These are phyloP conservation scores for Sclerotinia glacialis DNA, from an alignment of 2,329 filamentous ascomycete species.

Conservation along the genomic window DNA sequence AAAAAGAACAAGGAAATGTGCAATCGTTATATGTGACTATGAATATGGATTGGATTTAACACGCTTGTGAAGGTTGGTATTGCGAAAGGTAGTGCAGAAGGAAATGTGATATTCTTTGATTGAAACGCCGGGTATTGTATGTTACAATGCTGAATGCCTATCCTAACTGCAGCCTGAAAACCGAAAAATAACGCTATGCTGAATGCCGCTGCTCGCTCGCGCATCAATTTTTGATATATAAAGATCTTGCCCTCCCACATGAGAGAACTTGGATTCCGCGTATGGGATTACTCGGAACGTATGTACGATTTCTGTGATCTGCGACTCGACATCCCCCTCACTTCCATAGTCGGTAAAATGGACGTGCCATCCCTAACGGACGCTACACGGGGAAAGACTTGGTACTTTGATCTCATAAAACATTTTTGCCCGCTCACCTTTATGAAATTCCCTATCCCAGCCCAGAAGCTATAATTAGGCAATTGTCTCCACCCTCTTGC, in stretches of 20 bases:
- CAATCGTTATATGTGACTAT: slow-evolving; percentile 2
- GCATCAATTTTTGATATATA: slow-evolving; percentile 19
- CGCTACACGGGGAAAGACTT: slow-evolving; percentile 35
- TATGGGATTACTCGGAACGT: slow-evolving; percentile 32
- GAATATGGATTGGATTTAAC: background rate
- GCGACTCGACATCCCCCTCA: slow-evolving; percentile 29
- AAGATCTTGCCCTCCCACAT: slow-evolving; percentile 23
- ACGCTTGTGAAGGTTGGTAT: slow-evolving; percentile 15
- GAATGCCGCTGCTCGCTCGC: slow-evolving; percentile 12
- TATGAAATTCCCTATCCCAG: slow-evolving; percentile 79
- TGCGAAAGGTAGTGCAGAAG: slow-evolving; percentile 8
- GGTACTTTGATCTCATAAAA: slow-evolving; percentile 32
- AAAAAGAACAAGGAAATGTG: slow-evolving; percentile 12
- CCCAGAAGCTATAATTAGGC: slow-evolving; percentile 92
- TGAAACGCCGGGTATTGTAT: slow-evolving; percentile 30
- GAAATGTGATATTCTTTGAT: slow-evolving; percentile 16
- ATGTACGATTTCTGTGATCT: slow-evolving; percentile 29
- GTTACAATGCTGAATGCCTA: slow-evolving; percentile 29
- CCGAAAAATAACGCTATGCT: slow-evolving; percentile 14
- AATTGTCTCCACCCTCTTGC: slow-evolving; percentile 93
- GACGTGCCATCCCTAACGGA: slow-evolving; percentile 36
- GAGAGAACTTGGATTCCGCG: slow-evolving; percentile 15
- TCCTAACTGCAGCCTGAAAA: slow-evolving; percentile 20
- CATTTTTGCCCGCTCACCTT: slow-evolving; percentile 56
- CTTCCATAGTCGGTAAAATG: slow-evolving; percentile 38